These are phyloP conservation scores for Yueomyces sp. DNA, from an alignment of 1,139 yeast genomes.

Conservation along the genomic window DNA sequence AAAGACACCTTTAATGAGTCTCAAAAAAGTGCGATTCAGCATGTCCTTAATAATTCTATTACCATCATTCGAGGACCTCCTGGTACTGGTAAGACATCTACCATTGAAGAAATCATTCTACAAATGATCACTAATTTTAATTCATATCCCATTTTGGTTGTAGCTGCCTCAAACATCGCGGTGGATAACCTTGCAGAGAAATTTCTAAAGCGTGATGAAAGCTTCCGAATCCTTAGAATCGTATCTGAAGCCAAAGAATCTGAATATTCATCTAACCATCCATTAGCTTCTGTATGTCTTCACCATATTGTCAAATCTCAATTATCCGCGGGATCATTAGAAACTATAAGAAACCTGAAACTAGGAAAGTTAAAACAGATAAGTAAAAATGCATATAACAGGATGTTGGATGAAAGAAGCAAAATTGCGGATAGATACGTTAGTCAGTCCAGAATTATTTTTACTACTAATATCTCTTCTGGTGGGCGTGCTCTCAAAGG, in stretches of 20 bases:
- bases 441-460: slow-evolving; percentile 55
- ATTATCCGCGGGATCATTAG: slow-evolving; percentile 34
- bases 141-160: slow-evolving; percentile 55
- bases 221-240: slow-evolving; percentile 39
- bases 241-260: slow-evolving; percentile 48
- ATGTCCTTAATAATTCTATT: slow-evolving; percentile 52
- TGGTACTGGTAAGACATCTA: slow-evolving; percentile 58
- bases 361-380: slow-evolving; percentile 27
- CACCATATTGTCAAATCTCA: slow-evolving; percentile 47
- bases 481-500: slow-evolving; percentile 53
- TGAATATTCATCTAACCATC: slow-evolving; percentile 45
- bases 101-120: slow-evolving; percentile 51
- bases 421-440: slow-evolving; percentile 37
- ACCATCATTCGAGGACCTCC: slow-evolving; percentile 62
- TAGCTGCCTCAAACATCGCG: slow-evolving; percentile 67
- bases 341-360: slow-evolving; percentile 32
- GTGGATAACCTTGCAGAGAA: slow-evolving; percentile 69
- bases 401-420: slow-evolving; percentile 33
- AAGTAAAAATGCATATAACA: slow-evolving; percentile 37
- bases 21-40: slow-evolving; percentile 55
- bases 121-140: slow-evolving; percentile 44
- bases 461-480: slow-evolving; percentile 61
- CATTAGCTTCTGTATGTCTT: slow-evolving; percentile 44
- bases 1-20: slow-evolving; percentile 45
- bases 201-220: slow-evolving; percentile 36